phyloP scores from a whole-genome alignment of 768 basidiomycete species.

The Phallus indusiatus region DNA sequence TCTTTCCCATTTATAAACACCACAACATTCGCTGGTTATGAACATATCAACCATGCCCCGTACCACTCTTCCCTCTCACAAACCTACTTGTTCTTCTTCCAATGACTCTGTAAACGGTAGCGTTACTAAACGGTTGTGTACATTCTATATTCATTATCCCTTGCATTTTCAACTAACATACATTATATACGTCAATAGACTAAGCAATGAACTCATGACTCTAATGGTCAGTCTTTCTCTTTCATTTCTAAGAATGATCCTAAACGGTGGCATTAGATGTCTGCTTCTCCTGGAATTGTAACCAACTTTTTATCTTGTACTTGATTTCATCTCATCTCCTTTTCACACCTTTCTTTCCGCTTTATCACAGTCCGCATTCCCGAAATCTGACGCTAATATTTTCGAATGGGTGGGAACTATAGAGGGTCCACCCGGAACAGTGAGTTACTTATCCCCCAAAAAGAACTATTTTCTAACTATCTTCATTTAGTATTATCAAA shows the following conservation, averaged over 20 bases:
- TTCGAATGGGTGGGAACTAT: constrained; percentile 90
- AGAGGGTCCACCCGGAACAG: constrained; percentile 71
- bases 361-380: constrained; percentile 67
- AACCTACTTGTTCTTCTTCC: constrained; percentile 44
- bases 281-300: constrained; percentile 81
- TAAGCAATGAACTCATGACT: constrained; percentile 80
- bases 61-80: constrained; percentile 32
- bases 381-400: constrained; percentile 75
- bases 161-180: too few relatives aligned
- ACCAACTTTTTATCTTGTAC: constrained; percentile 26
- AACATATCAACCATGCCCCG: constrained; percentile 62
- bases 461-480: constrained; percentile 1
- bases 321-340: background rate
- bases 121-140: constrained; percentile 68
- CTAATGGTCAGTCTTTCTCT: constrained; percentile 54
- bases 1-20: constrained; percentile 1
- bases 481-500: constrained; percentile 58
- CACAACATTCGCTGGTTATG: constrained; percentile 33
- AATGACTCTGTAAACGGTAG: constrained; percentile 54
- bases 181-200: constrained; percentile 28
- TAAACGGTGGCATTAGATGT: constrained; percentile 46
- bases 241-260: background rate
- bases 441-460: constrained; percentile 25
- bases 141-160: too few relatives aligned
- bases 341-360: background rate